Base-by-base conservation (phyloP, 2,329 filamentous ascomycete species). In the Byssochlamys sp. region DNA sequence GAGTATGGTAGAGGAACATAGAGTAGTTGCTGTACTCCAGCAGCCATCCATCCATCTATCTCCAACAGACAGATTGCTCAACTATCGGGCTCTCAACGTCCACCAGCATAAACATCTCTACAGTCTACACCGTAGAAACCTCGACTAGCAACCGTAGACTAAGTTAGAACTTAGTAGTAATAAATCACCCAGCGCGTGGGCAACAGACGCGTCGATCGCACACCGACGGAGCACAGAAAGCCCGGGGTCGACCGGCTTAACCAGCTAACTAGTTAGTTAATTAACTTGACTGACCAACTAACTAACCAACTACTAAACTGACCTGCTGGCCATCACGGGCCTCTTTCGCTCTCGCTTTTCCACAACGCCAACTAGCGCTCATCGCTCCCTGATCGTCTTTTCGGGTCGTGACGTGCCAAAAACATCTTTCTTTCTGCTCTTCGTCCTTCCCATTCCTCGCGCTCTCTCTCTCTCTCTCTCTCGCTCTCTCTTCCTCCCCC, bases 401-500 rank as follows among this genome's bases (percentile, higher is more conserved):
- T 28, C 27, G 25, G 49, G 49, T 26, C 49, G 25, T 51, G 49
- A 51, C 49, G 49, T 51, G 49, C 49, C 49, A 51, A 51, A 51
- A 51, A 28, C 49, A 51, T 51, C 49, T 28, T 19, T 53, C 60
- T 55, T 62, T 54, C 56, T 54, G 19, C 60, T 57, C 51, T 29
- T 55, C 55, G 48, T 45, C 54, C 39, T 58, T 57, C 50, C 60
- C 56, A 50, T n/a, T 56, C 54, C 35, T 48, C 51, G 57, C 53
- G 19, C 55, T 54, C 56, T 49, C 55, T 55, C 52, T 48, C 57
- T 57, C 57, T 61, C 61, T 54, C 59, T 55, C 11, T 51, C 60
- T 56, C 61, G 53, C 55, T 53, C 60, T 57, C 49, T 29, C 53
- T 52, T 55, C 45, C 55, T 55, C 48, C 59, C 59, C 59, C 58